A percentile compares a stretch with the other conserved stretches of the same genome.
Conservation (phyloP, 805 yeast genomes). For the Danielozyma ontarioensis region DNA sequence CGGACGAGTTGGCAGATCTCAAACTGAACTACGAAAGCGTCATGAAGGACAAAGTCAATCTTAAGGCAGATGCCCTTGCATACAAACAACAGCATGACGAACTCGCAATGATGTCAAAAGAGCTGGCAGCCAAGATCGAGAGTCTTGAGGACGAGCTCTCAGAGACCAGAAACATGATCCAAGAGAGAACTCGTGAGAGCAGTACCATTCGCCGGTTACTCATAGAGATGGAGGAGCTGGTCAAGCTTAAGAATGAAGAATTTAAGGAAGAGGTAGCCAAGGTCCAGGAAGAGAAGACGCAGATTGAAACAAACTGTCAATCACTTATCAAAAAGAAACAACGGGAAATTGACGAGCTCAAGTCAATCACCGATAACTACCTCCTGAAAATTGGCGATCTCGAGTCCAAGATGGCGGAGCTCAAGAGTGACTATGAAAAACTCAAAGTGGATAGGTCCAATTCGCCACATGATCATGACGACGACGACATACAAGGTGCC, state of each 20-base stretch:
- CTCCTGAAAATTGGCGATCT: slow-evolving; percentile 32
- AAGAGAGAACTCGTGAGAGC: slow-evolving; percentile 78
- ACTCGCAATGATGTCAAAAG: slow-evolving; percentile 59
- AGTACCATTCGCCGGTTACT: slow-evolving; percentile 65
- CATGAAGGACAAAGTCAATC: slow-evolving; percentile 26
- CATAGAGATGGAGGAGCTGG: slow-evolving; percentile 60
- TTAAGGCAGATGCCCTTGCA: slow-evolving; percentile 35
- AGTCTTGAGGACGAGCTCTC: slow-evolving; percentile 76
- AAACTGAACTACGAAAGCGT: slow-evolving; percentile 32
- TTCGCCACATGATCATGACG: slow-evolving; percentile 11
- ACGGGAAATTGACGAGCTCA: slow-evolving; percentile 60
- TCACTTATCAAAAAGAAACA: slow-evolving; percentile 48
- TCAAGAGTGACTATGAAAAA: slow-evolving; percentile 20
- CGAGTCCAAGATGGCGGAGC: slow-evolving; percentile 27
- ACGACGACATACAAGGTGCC: slow-evolving; percentile 13
- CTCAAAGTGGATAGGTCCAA: slow-evolving; percentile 13
- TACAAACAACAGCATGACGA: slow-evolving; percentile 71
- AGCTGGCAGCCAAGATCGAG: slow-evolving; percentile 55
- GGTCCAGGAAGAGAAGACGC: slow-evolving; percentile 57
- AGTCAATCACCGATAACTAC: slow-evolving; percentile 38
- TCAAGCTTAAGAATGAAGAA: slow-evolving; percentile 49
- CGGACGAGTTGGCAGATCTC: slow-evolving; percentile 34
- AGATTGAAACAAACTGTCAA: slow-evolving; percentile 50
- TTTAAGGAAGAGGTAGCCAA: slow-evolving; percentile 45
- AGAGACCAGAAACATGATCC: slow-evolving; percentile 66